Evolutionary conservation across 2,329 filamentous ascomycete genomes (phyloP).

Genomic region (Pseudocercospora fijiensis): DNA sequence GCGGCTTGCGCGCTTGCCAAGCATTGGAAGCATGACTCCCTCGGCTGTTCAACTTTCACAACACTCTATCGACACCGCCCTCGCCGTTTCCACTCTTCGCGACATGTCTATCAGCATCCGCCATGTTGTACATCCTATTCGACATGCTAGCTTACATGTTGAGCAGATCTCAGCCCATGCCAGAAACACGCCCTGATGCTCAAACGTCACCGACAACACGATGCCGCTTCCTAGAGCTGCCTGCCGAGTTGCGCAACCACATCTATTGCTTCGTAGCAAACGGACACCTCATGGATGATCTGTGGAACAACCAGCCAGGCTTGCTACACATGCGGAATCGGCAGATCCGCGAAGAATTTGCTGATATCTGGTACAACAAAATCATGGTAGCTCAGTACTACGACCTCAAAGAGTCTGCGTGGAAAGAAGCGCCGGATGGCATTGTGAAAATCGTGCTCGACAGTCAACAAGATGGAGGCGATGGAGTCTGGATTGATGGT

Average conservation of each 20-base stretch:
- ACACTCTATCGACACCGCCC: not conserved
- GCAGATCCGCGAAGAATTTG: not conserved
- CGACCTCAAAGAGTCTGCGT: not conserved
- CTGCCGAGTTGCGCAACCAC: not conserved
- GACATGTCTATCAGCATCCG: not conserved
- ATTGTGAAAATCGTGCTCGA: not conserved
- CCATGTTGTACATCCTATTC: not conserved
- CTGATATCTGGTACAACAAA: not conserved
- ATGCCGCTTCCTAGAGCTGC: not conserved
- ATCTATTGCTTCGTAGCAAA: not conserved
- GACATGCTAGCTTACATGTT: not conserved
- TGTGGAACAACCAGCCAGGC: constrained; percentile 3
- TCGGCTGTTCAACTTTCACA: not conserved
- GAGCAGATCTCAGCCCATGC: not conserved
- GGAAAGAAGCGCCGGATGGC: not conserved
- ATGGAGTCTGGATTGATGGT: constrained; percentile 1
- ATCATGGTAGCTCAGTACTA: not conserved
- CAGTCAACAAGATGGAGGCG: constrained; percentile 1
- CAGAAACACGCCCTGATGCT: not conserved
- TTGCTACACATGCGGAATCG: not conserved
- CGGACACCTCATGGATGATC: not conserved
- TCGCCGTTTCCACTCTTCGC: not conserved
- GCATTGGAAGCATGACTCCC: not conserved
- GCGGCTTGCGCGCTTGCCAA: not conserved
- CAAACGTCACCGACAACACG: not conserved